Evolutionary conservation across 495 filamentous ascomycete genomes (phyloP), one percentile per base, ranked within the genome.

Genomic region (Jackrogersella multiformis): DNA sequence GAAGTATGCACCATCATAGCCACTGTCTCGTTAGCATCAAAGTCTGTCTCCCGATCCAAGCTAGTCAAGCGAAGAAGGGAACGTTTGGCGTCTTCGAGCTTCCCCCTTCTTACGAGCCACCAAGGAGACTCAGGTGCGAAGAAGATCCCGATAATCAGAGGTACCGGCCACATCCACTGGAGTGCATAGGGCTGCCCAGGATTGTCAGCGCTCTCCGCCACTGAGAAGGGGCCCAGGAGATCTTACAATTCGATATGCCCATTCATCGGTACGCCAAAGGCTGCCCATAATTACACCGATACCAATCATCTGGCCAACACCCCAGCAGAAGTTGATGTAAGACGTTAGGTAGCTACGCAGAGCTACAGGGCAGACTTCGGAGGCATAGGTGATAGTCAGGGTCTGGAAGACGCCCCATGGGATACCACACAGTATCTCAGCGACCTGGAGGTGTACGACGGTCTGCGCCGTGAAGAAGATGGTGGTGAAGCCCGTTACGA

Each of bases 161-260:
- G 91, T 4, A 90, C 71, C 0, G 91, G 90, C 90, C 90, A 95
- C 84, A 95, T 90, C 91, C 92, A 95, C 76, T 95, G 92, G 6
- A 93, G 73, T 2, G 86, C 87, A 64, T 91, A 93, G 0, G 88
- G 73, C 72, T 88, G 61, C 68, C 57, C 42, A 46, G n/a, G 4
- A 9, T 13, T 39, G 26, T 73, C 23, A 74, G 66, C 30, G 30
- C 8, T n/a, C 8, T 49, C 16, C 30, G 9, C 13, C 13, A 8
- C 16, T 16, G 36, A 64, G 20, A 6, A 51, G 28, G 61, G 15
- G 21, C 32, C 10, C 12, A 16, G 32, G 26, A 28, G 15, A 56
- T 23, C 61, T 65, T 62, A 76, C 73, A 59, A 88, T 86, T 10
- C 87, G 81, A 73, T 90, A 91, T 1, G 86, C 82, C 88, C 88